Evolutionary conservation across 1,284 basidiomycete species (phyloP).

Genomic region (Coniferiporia sulphurascens): DNA sequence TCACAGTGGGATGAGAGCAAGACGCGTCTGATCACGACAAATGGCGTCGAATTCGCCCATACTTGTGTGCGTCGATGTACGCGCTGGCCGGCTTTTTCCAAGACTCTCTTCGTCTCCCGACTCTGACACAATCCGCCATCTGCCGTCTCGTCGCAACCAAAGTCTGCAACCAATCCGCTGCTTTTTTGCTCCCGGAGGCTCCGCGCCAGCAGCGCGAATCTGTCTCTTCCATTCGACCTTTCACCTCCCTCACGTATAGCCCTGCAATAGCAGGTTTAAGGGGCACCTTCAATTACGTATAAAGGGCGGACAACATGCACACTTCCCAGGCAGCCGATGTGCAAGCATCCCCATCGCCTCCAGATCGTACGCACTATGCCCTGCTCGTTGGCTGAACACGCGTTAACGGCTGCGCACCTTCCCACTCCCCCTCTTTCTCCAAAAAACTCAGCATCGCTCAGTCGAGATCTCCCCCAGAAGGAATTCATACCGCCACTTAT

Average conservation of each 20-base stretch:
- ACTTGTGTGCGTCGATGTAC: no score
- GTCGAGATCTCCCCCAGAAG: conserved; percentile 8
- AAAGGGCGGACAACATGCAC: conserved; percentile 1
- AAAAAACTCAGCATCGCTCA: conserved; percentile 45
- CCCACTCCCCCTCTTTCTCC: conserved; percentile 5
- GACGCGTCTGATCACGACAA: background rate
- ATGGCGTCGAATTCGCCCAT: background rate
- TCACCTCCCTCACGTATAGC: background rate
- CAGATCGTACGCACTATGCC: conserved; percentile 19
- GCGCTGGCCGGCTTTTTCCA: no score
- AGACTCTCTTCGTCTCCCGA: background rate
- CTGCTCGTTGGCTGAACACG: conserved; percentile 12
- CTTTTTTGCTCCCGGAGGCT: background rate
- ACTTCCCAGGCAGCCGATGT: background rate
- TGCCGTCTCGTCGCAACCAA: background rate
- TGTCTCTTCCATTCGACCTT: conserved; percentile 3
- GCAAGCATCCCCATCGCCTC: background rate
- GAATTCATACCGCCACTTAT: conserved; percentile 4
- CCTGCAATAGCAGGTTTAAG: background rate
- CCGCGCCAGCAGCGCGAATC: background rate
- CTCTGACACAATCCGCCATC: no score
- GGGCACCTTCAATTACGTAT: conserved; percentile 8
- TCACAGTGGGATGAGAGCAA: background rate
- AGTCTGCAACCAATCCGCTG: background rate
- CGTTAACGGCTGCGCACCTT: conserved; percentile 4